Evolutionary conservation across 2,329 filamentous ascomycete species (phyloP).

Genomic region (Alternaria sp.): DNA sequence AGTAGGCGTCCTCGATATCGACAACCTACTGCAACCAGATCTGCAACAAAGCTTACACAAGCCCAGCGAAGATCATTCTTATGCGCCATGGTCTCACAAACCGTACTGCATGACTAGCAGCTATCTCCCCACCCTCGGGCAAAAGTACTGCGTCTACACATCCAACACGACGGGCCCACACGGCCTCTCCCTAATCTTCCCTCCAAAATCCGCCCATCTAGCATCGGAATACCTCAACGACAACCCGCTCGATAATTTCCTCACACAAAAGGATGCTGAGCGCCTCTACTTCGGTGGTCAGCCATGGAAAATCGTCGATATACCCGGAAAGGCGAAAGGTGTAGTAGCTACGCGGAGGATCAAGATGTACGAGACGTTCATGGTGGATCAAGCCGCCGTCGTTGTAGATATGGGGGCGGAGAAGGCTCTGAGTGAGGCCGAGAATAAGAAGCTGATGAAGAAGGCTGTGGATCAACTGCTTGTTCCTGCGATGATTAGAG

Average conservation of each 20-base stretch:
- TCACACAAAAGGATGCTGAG: conserved; percentile 10
- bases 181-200: conserved; percentile 22
- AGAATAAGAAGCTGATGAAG: conserved; percentile 13
- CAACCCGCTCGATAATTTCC: conserved; percentile 21
- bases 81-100: conserved; percentile 19
- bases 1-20: conserved; percentile 20
- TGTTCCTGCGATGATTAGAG: conserved; percentile 13
- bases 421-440: not conserved
- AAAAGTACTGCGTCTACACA: conserved; percentile 32
- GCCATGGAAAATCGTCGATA: conserved; percentile 21
- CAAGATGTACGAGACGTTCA: conserved; percentile 28
- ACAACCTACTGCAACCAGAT: conserved; percentile 18
- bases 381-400: conserved; percentile 31
- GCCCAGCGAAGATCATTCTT: not conserved
- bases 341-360: conserved; percentile 28
- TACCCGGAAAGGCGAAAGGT: conserved; percentile 29
- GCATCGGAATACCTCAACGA: conserved; percentile 15
- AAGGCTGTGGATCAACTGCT: conserved; percentile 19
- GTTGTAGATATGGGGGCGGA: conserved; percentile 19
- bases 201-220: conserved; percentile 9
- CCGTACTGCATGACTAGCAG: conserved; percentile 19
- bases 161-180: conserved; percentile 18
- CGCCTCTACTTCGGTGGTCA: not conserved
- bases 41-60: not conserved
- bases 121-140: conserved; percentile 7